Evolutionary conservation across 306 rosid species (phyloP).

Genomic region (Malus sieversii): DNA sequence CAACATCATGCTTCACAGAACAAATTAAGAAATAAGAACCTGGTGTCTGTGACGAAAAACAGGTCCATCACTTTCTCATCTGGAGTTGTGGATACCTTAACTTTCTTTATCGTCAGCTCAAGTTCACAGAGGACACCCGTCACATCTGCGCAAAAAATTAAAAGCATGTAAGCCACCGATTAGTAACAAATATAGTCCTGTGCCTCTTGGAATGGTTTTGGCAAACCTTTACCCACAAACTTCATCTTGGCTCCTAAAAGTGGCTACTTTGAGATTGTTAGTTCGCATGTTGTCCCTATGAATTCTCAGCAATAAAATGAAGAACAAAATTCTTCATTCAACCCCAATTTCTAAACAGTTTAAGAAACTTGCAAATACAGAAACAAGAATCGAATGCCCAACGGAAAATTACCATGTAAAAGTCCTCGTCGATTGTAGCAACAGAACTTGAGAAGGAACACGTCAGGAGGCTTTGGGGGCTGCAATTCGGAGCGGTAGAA

Average conservation of each 20-base stretch:
- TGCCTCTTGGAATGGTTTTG: too few species aligned
- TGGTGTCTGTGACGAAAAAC: slow-evolving; percentile 83
- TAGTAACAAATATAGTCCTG: neutral
- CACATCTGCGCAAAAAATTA: slow-evolving; percentile 51
- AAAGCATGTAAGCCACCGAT: neutral
- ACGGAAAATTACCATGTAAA: slow-evolving; percentile 59
- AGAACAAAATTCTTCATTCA: neutral
- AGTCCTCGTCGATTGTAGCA: slow-evolving; percentile 76
- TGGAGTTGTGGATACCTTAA: slow-evolving; percentile 92
- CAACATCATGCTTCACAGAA: neutral
- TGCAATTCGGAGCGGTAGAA: slow-evolving; percentile 54
- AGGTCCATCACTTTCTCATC: slow-evolving; percentile 93
- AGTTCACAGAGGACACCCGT: slow-evolving; percentile 77
- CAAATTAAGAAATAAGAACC: slow-evolving; percentile 36
- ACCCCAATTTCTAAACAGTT: neutral
- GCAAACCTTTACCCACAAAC: neutral
- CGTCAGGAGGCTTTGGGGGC: slow-evolving; percentile 67
- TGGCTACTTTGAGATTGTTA: too few species aligned
- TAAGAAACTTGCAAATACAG: neutral
- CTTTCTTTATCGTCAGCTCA: slow-evolving; percentile 76
- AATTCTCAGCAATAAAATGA: neutral
- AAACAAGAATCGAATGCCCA: neutral
- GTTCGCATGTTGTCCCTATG: neutral
- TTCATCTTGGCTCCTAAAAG: neutral
- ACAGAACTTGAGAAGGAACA: slow-evolving; percentile 68